phyloP scores from a whole-genome alignment of 1,139 yeast species.

The Protomyces inundatus region DNA sequence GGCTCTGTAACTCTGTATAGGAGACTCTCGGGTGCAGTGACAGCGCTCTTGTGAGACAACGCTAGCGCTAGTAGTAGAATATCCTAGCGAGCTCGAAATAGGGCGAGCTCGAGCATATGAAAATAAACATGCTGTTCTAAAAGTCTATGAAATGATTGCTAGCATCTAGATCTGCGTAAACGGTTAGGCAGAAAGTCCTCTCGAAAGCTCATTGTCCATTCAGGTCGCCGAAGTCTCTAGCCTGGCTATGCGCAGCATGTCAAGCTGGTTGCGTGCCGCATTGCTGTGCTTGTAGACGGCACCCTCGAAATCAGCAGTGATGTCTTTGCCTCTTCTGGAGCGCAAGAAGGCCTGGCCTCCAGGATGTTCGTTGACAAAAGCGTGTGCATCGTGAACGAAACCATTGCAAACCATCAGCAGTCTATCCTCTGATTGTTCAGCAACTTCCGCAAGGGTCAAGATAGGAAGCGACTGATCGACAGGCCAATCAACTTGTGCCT shows the following conservation, averaged over 20 bases:
- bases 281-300: constrained; percentile 95
- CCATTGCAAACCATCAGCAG: constrained; percentile 81
- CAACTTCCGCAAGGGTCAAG: constrained; percentile 81
- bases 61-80: too few species aligned
- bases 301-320: constrained; percentile 94
- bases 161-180: too few species aligned
- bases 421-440: constrained; percentile 55
- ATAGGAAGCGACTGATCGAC: constrained; percentile 71
- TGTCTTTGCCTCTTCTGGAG: constrained; percentile 90
- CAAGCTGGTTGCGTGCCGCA: constrained; percentile 93
- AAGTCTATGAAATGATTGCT: too few species aligned
- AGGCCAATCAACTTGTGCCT: constrained; percentile 77
- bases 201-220: too few species aligned
- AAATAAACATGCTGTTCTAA: too few species aligned
- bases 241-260: constrained; percentile 93
- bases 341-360: constrained; percentile 88
- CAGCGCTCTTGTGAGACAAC: too few species aligned
- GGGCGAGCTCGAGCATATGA: too few species aligned
- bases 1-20: too few species aligned
- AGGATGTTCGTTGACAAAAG: constrained; percentile 85
- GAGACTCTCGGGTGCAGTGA: too few species aligned
- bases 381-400: constrained; percentile 84
- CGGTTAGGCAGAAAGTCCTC: too few species aligned
- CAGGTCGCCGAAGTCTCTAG: constrained; percentile 32
- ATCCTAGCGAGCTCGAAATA: too few species aligned